Percentiles rank a stretch among this genome's conserved stretches.
These are phyloP conservation scores for Ulmus americana DNA, from an alignment of 331 rosid genomes.

Conservation along the genomic window DNA sequence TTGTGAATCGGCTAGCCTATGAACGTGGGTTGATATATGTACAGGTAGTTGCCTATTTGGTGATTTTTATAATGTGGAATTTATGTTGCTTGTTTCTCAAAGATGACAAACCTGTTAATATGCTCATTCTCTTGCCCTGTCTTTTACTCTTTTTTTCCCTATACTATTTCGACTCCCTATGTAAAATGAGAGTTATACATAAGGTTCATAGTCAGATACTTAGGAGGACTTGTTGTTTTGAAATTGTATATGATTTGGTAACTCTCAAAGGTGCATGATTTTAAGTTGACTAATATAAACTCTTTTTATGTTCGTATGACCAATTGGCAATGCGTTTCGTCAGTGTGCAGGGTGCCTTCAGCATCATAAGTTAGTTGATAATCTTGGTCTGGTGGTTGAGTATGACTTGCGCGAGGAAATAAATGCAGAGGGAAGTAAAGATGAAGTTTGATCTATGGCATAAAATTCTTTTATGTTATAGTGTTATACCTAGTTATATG, in stretches of 20 bases:
- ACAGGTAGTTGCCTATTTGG: constrained; percentile 47
- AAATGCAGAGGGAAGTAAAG: constrained; percentile 31
- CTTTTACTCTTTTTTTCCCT: not conserved
- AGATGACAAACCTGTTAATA: not conserved
- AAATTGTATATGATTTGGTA: too few relatives aligned
- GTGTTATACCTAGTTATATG: not conserved
- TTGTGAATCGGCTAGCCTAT: constrained; percentile 68
- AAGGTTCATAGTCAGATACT: too few relatives aligned
- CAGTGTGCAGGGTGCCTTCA: constrained; percentile 78
- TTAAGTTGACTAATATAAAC: constrained; percentile 1
- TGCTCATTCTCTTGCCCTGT: not conserved
- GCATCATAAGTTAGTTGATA: constrained; percentile 73
- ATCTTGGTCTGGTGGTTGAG: constrained; percentile 68
- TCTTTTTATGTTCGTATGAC: constrained; percentile 18
- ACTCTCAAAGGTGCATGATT: not conserved
- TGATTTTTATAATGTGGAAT: not conserved
- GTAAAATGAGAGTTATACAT: too few relatives aligned
- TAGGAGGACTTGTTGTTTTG: too few relatives aligned
- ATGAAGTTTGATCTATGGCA: constrained; percentile 36
- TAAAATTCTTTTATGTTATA: not conserved
- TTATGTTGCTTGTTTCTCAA: constrained; percentile 1
- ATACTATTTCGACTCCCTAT: too few relatives aligned
- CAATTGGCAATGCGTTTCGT: constrained; percentile 23
- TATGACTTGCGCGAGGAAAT: constrained; percentile 54
- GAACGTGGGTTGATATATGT: constrained; percentile 72